Percentiles rank a stretch among this genome's conserved stretches.
Conservation (phyloP, 495 filamentous ascomycete genomes). For the Lasiosphaeria ovina region DNA sequence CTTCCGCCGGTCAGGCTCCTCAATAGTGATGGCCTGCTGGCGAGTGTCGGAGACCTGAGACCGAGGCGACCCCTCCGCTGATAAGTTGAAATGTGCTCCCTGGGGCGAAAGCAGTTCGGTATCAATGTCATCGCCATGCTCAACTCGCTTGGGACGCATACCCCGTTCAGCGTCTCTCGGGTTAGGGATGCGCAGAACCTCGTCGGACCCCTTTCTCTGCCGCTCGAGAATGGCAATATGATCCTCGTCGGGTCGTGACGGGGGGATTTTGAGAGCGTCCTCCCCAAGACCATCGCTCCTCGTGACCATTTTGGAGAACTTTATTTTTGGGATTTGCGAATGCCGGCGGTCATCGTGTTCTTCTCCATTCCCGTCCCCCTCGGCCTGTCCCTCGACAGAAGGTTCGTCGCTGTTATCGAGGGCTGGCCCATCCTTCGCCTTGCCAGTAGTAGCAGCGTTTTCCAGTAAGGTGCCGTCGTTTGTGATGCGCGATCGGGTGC, state of each 20-base stretch:
- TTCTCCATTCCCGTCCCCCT: conserved; percentile 12
- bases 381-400: background rate
- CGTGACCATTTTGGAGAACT: conserved; percentile 61
- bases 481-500: conserved; percentile 40
- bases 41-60: conserved; percentile 32
- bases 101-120: conserved; percentile 17
- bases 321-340: conserved; percentile 46
- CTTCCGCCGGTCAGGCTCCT: conserved; percentile 52
- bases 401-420: background rate
- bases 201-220: conserved; percentile 71
- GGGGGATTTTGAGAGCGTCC: conserved; percentile 44
- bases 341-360: conserved; percentile 22
- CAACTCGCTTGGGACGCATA: conserved; percentile 61
- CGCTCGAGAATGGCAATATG: conserved; percentile 85
- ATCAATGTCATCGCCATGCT: conserved; percentile 42
- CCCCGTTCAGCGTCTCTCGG: conserved; percentile 84
- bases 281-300: conserved; percentile 43
- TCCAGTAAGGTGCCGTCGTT: conserved; percentile 47
- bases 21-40: conserved; percentile 61
- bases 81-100: conserved; percentile 9
- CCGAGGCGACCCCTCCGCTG: conserved; percentile 25
- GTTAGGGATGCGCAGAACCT: conserved; percentile 78
- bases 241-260: conserved; percentile 62
- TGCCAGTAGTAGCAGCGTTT: conserved; percentile 7
- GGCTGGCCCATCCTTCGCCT: conserved; percentile 14